These are phyloP conservation scores for Thelonectria blattea DNA, from an alignment of 2,329 filamentous ascomycete genomes.

Conservation along the genomic window DNA sequence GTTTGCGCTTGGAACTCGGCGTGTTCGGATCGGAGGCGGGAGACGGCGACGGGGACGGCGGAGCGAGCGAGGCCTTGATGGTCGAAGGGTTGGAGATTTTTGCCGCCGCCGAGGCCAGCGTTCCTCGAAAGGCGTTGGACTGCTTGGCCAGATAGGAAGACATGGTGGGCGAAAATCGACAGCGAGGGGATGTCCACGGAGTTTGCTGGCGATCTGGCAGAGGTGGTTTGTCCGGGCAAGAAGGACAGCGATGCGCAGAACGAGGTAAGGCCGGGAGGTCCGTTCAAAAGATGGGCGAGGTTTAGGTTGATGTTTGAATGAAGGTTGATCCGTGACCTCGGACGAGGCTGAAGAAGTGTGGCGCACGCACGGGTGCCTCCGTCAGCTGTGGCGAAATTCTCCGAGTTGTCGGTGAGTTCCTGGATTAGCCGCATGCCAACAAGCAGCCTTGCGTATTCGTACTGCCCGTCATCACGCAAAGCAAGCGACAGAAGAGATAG, in stretches of 20 bases:
- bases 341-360: constrained; percentile 33
- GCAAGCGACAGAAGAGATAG: neutral
- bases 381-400: constrained; percentile 3
- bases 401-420: neutral
- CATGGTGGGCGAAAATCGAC: constrained; percentile 50
- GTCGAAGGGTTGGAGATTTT: constrained; percentile 61
- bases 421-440: neutral
- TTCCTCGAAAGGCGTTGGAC: constrained; percentile 66
- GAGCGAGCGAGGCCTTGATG: constrained; percentile 53
- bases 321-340: constrained; percentile 34
- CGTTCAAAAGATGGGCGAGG: constrained; percentile 7
- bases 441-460: neutral
- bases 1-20: constrained; percentile 67
- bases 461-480: neutral
- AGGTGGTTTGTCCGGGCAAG: neutral
- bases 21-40: constrained; percentile 66
- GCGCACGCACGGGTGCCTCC: constrained; percentile 20
- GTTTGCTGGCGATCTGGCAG: constrained; percentile 2
- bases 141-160: constrained; percentile 70
- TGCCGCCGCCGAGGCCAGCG: constrained; percentile 66
- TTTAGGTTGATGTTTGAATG: constrained; percentile 26
- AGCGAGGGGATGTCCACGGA: constrained; percentile 21
- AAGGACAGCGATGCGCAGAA: constrained; percentile 19
- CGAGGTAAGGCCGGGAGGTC: constrained; percentile 15
- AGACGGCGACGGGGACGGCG: constrained; percentile 68